Base-by-base conservation (phyloP, 2,329 filamentous ascomycete genomes). In the Fonsecaea monophora region DNA sequence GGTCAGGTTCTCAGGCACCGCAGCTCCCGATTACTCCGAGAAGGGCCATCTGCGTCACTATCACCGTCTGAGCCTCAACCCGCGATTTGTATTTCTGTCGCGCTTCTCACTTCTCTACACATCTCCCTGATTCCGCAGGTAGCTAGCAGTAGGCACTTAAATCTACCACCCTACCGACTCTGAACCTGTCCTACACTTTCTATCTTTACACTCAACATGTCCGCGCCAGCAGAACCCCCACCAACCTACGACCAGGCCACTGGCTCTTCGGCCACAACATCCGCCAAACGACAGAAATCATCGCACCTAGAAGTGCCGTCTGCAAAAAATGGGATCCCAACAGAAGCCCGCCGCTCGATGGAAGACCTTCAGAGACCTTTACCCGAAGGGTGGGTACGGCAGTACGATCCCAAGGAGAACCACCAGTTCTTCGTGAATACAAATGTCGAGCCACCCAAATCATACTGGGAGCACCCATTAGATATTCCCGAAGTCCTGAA, bases 371-470 rank as follows among this genome's bases (percentile, higher is more conserved):
- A 79, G 8, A 81, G 87, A 4, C 78, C 82, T 1, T 78, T 88
- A 0, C 86, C 87, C 0, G 65, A 75, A 13, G 85, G 86, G 50
- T 89, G 86, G 86, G 77, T 87, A 1, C 79, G 87, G 2, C 80
- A 82, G 66, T 88, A 83, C 74, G 86, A 89, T 73, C 74, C 81
- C 0, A 72, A 83, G 60, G 80, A 79, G 12, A 74, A 82, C 18
- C 87, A 89, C 72, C 86, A 88, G 72, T 89, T 87, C 82, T 89
- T 87, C 76, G 86, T 89, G 72, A 84, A 89, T 75, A 88, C 85
- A 1, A 82, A 72, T 35, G 75, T 78, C 34, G 76, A 82, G 12
- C 86, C 86, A 0, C 85, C 86, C 0, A 82, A 85, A 55, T 84
- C 83, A 64, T 87, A 86, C 70, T 89, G 87, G 87, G 80, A 83